A percentile compares a stretch with the other conserved stretches of the same genome.
Conservation (phyloP, 176 grass and related monocot species). For the Aegilops bicornis region DNA sequence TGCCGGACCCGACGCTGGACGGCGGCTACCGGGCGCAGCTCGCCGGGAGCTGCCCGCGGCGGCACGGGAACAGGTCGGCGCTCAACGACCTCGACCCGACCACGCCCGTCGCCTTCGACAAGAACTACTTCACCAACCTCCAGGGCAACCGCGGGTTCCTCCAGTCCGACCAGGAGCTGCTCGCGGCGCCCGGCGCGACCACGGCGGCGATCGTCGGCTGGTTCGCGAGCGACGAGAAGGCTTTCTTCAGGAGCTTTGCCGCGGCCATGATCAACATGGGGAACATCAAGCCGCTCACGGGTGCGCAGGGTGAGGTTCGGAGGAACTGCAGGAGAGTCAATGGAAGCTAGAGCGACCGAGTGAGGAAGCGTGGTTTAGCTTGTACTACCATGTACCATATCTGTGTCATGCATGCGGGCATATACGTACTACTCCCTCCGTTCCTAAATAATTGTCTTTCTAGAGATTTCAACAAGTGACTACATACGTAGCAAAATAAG, state of each 20-base stretch:
- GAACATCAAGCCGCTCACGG: slow-evolving; percentile 59
- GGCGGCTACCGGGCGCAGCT: slow-evolving; percentile 41
- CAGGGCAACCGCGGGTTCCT: slow-evolving; percentile 52
- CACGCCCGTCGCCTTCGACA: slow-evolving; percentile 80
- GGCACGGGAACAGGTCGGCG: slow-evolving; percentile 35
- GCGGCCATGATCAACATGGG: slow-evolving; percentile 83
- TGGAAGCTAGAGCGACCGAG: slow-evolving; percentile 27
- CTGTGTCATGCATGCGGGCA: not conserved
- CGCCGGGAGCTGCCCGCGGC: slow-evolving; percentile 41
- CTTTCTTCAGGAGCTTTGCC: slow-evolving; percentile 70
- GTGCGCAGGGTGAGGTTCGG: slow-evolving; percentile 60
- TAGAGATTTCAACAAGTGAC: too few species aligned
- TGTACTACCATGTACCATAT: not conserved
- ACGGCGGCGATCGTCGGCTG: slow-evolving; percentile 42
- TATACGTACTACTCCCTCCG: not conserved
- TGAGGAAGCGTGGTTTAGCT: not conserved
- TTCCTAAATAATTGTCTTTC: too few species aligned
- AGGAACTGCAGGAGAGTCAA: slow-evolving; percentile 62
- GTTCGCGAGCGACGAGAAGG: slow-evolving; percentile 56
- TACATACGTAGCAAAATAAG: too few species aligned
- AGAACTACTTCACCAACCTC: slow-evolving; percentile 66
- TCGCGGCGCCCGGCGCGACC: slow-evolving; percentile 47
- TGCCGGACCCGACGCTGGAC: slow-evolving; percentile 63
- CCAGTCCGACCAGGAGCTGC: slow-evolving; percentile 74
- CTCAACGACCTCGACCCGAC: slow-evolving; percentile 67